Evolutionary conservation across 495 filamentous ascomycete genomes (phyloP).

Genomic region (Haplographium delicatum): DNA sequence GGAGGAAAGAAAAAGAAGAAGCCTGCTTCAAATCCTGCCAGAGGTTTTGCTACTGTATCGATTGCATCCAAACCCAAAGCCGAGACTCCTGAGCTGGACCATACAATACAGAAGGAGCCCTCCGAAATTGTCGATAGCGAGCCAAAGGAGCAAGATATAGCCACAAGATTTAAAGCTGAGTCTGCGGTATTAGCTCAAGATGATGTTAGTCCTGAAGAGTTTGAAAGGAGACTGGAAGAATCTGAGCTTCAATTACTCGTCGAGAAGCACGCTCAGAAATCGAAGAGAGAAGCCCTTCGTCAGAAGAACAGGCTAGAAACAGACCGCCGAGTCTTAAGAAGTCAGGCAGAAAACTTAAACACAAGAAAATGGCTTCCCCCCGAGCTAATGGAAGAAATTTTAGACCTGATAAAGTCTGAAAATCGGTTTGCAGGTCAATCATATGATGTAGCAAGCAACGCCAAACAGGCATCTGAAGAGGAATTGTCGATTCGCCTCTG

Average conservation of each 20-base stretch:
- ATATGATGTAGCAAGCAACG: conserved; percentile 33
- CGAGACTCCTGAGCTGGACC: conserved; percentile 47
- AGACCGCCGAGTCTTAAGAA: conserved; percentile 69
- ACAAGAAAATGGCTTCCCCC: conserved; percentile 72
- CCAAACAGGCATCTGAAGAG: conserved; percentile 53
- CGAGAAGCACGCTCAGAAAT: conserved; percentile 71
- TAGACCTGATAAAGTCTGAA: conserved; percentile 54
- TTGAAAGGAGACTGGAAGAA: conserved; percentile 75
- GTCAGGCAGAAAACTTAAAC: conserved; percentile 63
- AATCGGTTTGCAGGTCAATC: conserved; percentile 41
- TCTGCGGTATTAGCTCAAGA: conserved; percentile 35
- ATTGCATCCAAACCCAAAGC: conserved; percentile 66
- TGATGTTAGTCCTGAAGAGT: conserved; percentile 69
- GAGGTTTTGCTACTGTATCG: conserved; percentile 90
- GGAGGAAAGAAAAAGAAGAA: conserved; percentile 90
- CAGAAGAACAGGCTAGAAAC: conserved; percentile 70
- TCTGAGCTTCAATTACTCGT: conserved; percentile 77
- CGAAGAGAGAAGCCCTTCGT: conserved; percentile 58
- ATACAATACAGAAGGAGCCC: conserved; percentile 3
- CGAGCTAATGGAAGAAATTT: conserved; percentile 70
- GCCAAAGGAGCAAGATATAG: conserved; percentile 3
- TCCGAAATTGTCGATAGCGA: background rate
- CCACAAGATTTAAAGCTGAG: conserved; percentile 26
- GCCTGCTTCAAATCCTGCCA: conserved; percentile 71
- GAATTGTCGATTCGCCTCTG: conserved; percentile 73